Conservation (phyloP, 306 rosid genomes). For the Lathyrus tuberosus region DNA sequence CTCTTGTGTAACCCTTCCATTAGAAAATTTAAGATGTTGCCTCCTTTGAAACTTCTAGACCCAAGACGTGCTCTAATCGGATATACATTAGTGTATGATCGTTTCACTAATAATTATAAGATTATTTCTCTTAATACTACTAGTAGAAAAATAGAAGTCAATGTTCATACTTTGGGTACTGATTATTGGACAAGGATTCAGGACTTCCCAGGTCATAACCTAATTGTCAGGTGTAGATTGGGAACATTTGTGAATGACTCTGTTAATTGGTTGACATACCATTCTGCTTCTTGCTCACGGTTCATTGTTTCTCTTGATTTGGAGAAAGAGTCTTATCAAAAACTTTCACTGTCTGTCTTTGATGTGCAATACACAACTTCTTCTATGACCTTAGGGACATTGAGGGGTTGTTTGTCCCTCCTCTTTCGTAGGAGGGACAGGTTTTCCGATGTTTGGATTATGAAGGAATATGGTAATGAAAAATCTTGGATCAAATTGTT, state of each 20-base stretch:
- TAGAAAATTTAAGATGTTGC: background rate
- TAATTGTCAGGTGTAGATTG: too few relatives aligned
- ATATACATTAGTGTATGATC: background rate
- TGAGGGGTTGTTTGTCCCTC: background rate
- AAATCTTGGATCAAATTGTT: background rate
- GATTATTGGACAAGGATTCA: background rate
- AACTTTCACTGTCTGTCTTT: too few relatives aligned
- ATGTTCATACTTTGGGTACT: background rate
- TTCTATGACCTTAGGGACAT: background rate
- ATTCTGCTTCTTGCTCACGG: fast-evolving
- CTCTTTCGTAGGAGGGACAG: background rate
- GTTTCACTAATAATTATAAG: background rate
- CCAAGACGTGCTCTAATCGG: fast-evolving
- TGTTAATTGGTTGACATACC: background rate
- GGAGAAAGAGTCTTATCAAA: background rate
- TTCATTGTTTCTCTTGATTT: background rate
- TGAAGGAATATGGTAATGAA: background rate
- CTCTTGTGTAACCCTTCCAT: background rate
- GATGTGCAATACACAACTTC: too few relatives aligned
- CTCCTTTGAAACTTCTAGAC: background rate
- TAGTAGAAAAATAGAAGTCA: background rate
- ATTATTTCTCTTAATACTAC: background rate
- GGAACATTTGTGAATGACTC: background rate
- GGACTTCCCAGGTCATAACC: too few relatives aligned
- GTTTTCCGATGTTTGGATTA: background rate